Percentiles rank a stretch among this genome's conserved stretches.
Conservation (phyloP, 1,284 basidiomycete genomes). For the Ustilago lituana region DNA sequence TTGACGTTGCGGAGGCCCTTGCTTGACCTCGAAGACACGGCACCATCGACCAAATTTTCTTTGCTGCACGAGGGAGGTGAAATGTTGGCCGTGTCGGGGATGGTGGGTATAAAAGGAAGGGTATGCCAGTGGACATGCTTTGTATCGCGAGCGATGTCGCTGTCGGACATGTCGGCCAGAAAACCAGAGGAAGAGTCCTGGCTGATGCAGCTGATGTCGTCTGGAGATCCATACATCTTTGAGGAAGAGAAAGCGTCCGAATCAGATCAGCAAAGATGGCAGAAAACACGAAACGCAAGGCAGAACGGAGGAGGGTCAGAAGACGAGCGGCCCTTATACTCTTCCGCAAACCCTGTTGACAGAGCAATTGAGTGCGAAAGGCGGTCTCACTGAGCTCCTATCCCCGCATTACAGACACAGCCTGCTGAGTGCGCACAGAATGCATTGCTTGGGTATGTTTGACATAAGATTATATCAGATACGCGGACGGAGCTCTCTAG, state of each 20-base stretch:
- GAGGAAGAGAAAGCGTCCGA: not conserved
- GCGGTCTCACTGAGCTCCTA: too few relatives aligned
- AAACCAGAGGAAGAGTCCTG: not conserved
- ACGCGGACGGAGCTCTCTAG: constrained; percentile 1
- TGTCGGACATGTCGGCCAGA: constrained; percentile 22
- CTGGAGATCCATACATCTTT: constrained; percentile 31
- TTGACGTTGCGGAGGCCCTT: constrained; percentile 17
- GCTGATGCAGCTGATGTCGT: constrained; percentile 29
- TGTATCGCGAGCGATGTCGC: constrained; percentile 28
- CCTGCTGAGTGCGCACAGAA: constrained; percentile 7
- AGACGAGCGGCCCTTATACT: not conserved
- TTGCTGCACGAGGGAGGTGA: constrained; percentile 10
- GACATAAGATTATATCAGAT: not conserved
- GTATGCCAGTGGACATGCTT: constrained; percentile 25
- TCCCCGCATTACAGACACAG: not conserved
- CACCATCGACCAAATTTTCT: constrained; percentile 16
- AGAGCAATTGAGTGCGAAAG: too few relatives aligned
- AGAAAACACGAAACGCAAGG: not conserved
- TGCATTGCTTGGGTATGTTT: constrained; percentile 32
- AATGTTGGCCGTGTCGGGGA: constrained; percentile 5
- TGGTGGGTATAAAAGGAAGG: not conserved
- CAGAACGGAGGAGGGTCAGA: not conserved
- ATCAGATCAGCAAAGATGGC: not conserved
- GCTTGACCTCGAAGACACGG: constrained; percentile 4
- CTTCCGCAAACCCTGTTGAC: too few relatives aligned